These are phyloP conservation scores for Carex arenaria DNA, from an alignment of 202 grass and related monocot genomes.

Conservation along the genomic window DNA sequence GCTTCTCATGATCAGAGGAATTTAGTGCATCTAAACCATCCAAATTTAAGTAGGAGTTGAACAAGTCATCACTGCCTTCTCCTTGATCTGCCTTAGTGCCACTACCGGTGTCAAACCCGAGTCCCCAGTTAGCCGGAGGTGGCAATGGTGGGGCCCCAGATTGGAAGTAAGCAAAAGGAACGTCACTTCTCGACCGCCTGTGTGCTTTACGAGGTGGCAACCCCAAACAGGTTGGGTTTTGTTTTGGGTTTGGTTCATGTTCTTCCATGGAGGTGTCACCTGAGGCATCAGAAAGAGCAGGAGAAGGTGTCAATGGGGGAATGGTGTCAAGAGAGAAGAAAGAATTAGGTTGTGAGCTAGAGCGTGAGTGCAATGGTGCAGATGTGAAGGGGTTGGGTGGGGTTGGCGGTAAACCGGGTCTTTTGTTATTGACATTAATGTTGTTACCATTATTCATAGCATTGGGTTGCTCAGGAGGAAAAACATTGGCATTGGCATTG, in stretches of 20 bases:
- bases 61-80: slow-evolving; percentile 47
- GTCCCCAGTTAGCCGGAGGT: slow-evolving; percentile 39
- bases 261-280: slow-evolving; percentile 22
- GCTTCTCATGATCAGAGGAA: slow-evolving; percentile 56
- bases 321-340: slow-evolving; percentile 12
- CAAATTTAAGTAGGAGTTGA: slow-evolving; percentile 79
- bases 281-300: slow-evolving; percentile 1
- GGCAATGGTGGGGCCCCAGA: slow-evolving; percentile 30
- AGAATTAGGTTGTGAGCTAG: slow-evolving; percentile 12
- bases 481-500: neutral
- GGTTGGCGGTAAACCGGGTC: slow-evolving; percentile 16
- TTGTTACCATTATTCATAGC: neutral
- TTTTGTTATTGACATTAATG: neutral
- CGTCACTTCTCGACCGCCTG: slow-evolving; percentile 59
- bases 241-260: neutral
- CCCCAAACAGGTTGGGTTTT: neutral
- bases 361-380: neutral
- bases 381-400: neutral
- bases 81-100: slow-evolving; percentile 12
- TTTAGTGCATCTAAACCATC: slow-evolving; percentile 68
- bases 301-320: slow-evolving; percentile 6
- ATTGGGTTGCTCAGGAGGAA: neutral
- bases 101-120: neutral
- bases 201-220: slow-evolving; percentile 46
- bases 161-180: slow-evolving; percentile 55